phyloP scores from a whole-genome alignment of 2,329 filamentous ascomycete species.

The Ilyonectria robusta region DNA sequence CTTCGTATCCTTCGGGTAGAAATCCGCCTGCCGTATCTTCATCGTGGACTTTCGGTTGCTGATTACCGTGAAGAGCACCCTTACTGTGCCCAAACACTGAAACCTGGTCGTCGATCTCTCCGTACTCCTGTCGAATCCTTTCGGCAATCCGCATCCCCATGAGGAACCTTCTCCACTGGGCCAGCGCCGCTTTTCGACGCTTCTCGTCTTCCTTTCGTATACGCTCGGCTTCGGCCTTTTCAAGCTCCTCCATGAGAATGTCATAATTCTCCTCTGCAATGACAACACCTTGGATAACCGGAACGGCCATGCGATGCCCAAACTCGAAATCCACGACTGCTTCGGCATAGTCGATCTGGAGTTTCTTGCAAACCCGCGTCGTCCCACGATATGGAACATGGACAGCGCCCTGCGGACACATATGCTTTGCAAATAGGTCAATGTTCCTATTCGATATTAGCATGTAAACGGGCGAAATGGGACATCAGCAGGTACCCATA shows the following conservation, averaged over 20 bases:
- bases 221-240: conserved; percentile 82
- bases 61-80: conserved; percentile 26
- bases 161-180: conserved; percentile 88
- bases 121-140: conserved; percentile 83
- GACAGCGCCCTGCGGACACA: conserved; percentile 87
- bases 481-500: conserved; percentile 70
- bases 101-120: conserved; percentile 67
- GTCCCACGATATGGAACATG: conserved; percentile 87
- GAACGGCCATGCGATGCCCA: conserved; percentile 92
- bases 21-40: conserved; percentile 74
- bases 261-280: conserved; percentile 85
- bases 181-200: conserved; percentile 79
- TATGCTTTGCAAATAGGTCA: conserved; percentile 92
- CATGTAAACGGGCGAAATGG: neutral
- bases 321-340: conserved; percentile 98
- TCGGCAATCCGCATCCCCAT: conserved; percentile 88
- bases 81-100: conserved; percentile 69
- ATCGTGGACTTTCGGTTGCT: conserved; percentile 51
- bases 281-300: conserved; percentile 91
- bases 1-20: conserved; percentile 69
- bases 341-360: conserved; percentile 91
- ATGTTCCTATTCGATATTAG: conserved; percentile 74
- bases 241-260: conserved; percentile 82
- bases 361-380: conserved; percentile 83
- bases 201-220: conserved; percentile 87